Evolutionary conservation across 1,284 basidiomycete species (phyloP).

Genomic region (Sporisorium graminicola): DNA sequence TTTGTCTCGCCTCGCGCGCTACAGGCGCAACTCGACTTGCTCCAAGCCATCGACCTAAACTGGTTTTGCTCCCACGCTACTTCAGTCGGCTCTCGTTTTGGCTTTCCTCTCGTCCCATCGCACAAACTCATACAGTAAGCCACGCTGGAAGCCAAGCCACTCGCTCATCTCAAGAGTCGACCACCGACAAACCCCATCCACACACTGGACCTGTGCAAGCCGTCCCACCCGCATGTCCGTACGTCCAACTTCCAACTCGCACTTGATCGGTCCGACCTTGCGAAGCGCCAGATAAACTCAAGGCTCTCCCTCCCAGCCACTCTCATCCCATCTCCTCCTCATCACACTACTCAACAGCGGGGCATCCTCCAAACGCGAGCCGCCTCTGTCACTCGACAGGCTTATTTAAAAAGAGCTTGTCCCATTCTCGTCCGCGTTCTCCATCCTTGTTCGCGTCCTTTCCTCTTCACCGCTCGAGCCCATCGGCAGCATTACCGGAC

Average conservation of each 20-base stretch:
- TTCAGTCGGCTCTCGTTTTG: background rate
- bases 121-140: background rate
- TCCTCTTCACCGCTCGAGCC: background rate
- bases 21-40: background rate
- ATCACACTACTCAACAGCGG: background rate
- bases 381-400: background rate
- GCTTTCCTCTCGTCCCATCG: no score
- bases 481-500: no score
- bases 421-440: background rate
- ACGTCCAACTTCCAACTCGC: background rate
- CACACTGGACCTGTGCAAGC: background rate
- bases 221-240: background rate
- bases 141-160: no score
- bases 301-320: no score
- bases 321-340: background rate
- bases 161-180: constrained; percentile 3
- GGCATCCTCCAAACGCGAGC: background rate
- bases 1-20: background rate
- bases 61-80: constrained; percentile 2
- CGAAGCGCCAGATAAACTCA: no score
- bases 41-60: background rate
- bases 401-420: background rate
- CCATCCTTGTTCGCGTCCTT: background rate
- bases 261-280: constrained; percentile 2
- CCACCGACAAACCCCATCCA: background rate